Conservation (phyloP, 768 basidiomycete species). For the Lactarius sp. region DNA sequence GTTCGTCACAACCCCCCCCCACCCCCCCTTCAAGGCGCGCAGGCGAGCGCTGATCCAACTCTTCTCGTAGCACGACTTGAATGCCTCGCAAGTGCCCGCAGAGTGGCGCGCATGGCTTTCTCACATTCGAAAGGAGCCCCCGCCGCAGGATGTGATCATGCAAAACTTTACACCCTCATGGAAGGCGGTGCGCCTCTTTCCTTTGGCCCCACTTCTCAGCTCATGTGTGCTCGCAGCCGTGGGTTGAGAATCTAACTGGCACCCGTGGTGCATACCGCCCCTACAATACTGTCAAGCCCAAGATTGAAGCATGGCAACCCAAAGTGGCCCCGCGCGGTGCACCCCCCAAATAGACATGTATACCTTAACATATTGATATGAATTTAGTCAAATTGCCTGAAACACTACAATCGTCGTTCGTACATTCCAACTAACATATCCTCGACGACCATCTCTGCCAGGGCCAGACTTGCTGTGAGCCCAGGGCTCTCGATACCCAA, state of each 20-base stretch:
- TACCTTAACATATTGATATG: slow-evolving; percentile 3
- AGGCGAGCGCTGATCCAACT: background rate
- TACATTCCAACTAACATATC: slow-evolving; percentile 40
- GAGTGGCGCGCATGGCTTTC: slow-evolving; percentile 97
- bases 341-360: slow-evolving; percentile 22
- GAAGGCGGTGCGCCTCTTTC: slow-evolving; percentile 61
- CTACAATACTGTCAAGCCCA: slow-evolving; percentile 83
- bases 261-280: slow-evolving; percentile 86
- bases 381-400: slow-evolving; percentile 7
- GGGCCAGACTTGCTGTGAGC: slow-evolving; percentile 79
- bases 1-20: slow-evolving; percentile 38
- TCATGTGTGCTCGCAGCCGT: slow-evolving; percentile 47
- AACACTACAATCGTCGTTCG: background rate
- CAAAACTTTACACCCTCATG: slow-evolving; percentile 68
- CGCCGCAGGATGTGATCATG: slow-evolving; percentile 68
- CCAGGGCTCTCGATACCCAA: slow-evolving; percentile 93
- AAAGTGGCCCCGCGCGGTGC: slow-evolving; percentile 50
- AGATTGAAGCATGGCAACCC: slow-evolving; percentile 81
- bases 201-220: background rate
- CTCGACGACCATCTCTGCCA: slow-evolving; percentile 77
- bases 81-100: slow-evolving; percentile 90
- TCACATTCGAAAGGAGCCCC: slow-evolving; percentile 83
- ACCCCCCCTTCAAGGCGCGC: background rate
- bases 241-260: slow-evolving; percentile 86
- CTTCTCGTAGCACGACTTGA: slow-evolving; percentile 61